Conservation (phyloP, 2,329 filamentous ascomycete species). For the Fulvia fulva region DNA sequence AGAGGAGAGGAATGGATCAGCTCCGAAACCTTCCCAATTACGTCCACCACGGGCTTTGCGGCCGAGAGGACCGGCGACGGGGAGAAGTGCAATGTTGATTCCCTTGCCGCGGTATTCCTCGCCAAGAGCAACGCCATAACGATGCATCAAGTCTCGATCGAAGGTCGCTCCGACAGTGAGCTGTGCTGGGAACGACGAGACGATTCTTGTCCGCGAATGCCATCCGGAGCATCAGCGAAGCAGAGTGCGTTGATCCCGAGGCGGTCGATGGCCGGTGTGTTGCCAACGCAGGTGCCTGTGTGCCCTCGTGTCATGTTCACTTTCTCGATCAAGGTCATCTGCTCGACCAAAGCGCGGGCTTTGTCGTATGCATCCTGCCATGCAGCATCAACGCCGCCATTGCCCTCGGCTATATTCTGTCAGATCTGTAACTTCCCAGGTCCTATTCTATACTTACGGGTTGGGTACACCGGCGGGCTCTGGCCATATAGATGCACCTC, state of each 20-base stretch:
- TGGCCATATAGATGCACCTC: slow-evolving; percentile 18
- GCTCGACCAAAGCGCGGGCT: slow-evolving; percentile 31
- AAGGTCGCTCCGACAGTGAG: slow-evolving; percentile 55
- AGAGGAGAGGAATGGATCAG: slow-evolving; percentile 60
- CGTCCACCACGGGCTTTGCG: slow-evolving; percentile 26
- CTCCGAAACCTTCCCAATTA: slow-evolving; percentile 59
- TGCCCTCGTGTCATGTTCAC: slow-evolving; percentile 34
- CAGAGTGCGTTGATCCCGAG: slow-evolving; percentile 62
- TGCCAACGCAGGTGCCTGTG: slow-evolving; percentile 59
- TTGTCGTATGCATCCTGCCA: slow-evolving; percentile 33
- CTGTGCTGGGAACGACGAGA: slow-evolving; percentile 74
- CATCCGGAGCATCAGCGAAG: slow-evolving; percentile 36
- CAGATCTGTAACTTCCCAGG: background rate
- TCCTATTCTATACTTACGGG: slow-evolving; percentile 19
- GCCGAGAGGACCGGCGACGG: slow-evolving; percentile 59
- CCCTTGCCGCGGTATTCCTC: slow-evolving; percentile 34
- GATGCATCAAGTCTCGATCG: slow-evolving; percentile 52
- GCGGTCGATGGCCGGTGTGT: slow-evolving; percentile 66
- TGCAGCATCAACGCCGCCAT: slow-evolving; percentile 18
- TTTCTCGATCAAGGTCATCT: slow-evolving; percentile 36
- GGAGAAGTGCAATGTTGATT: slow-evolving; percentile 51
- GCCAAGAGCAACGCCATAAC: slow-evolving; percentile 51
- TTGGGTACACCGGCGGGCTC: slow-evolving; percentile 29
- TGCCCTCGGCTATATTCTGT: slow-evolving; percentile 17
- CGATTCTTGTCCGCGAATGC: slow-evolving; percentile 67